Conservation (phyloP, 2,329 filamentous ascomycete genomes). For the Beauveria sp. region DNA sequence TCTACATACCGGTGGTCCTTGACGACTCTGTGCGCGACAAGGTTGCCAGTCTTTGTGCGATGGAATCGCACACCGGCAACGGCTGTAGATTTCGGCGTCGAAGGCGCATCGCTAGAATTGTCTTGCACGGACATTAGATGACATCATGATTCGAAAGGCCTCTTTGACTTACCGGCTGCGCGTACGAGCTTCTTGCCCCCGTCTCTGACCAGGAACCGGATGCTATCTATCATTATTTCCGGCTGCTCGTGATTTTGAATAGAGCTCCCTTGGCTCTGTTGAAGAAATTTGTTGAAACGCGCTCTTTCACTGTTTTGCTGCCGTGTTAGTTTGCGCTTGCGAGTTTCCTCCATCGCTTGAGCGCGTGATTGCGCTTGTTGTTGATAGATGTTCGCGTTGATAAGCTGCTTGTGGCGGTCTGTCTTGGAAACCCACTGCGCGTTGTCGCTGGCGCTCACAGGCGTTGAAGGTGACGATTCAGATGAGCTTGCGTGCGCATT, state of each 20-base stretch:
- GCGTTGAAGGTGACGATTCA: slow-evolving; percentile 29
- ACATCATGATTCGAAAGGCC: not conserved
- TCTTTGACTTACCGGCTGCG: slow-evolving; percentile 50
- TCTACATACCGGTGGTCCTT: slow-evolving; percentile 65
- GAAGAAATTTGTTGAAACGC: slow-evolving; percentile 38
- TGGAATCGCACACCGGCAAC: slow-evolving; percentile 76
- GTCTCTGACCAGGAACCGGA: slow-evolving; percentile 64
- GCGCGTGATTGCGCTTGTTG: slow-evolving; percentile 61
- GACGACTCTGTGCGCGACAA: slow-evolving; percentile 69
- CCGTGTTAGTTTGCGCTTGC: slow-evolving; percentile 46
- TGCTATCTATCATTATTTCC: slow-evolving; percentile 62
- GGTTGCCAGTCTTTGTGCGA: slow-evolving; percentile 80
- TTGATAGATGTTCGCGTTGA: slow-evolving; percentile 72
- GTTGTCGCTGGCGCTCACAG: slow-evolving; percentile 23
- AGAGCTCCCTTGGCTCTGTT: slow-evolving; percentile 19
- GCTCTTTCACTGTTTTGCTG: slow-evolving; percentile 51
- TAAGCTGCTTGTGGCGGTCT: slow-evolving; percentile 73
- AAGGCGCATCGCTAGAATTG: slow-evolving; percentile 51
- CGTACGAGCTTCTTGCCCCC: slow-evolving; percentile 79
- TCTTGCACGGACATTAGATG: slow-evolving; percentile 26
- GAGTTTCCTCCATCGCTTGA: slow-evolving; percentile 65
- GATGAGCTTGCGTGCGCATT: slow-evolving; percentile 35
- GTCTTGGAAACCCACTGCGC: slow-evolving; percentile 60
- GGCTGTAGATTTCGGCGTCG: slow-evolving; percentile 65
- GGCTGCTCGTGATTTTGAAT: slow-evolving; percentile 34